Base-by-base conservation (phyloP, 2,329 filamentous ascomycete species). In the Xylariaceae sp. region DNA sequence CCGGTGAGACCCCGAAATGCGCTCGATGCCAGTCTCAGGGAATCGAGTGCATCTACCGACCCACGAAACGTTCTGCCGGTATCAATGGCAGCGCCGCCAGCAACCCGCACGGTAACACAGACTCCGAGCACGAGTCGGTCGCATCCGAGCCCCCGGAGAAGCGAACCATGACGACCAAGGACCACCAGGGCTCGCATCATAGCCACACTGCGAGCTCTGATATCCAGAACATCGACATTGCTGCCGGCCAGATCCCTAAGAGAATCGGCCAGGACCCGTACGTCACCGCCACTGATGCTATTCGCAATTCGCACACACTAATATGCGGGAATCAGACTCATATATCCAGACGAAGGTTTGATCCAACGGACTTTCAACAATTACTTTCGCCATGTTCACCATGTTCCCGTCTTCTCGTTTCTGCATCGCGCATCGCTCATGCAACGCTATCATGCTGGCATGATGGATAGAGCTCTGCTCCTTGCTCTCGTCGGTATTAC, bases 311-410 rank as follows among this genome's bases (percentile, higher is more conserved):
- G 13, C 47, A 60, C 55, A 59, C 60, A 63, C 66, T 70, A 66
- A 64, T 64, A 61, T 62, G 63, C 69, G 30, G 71, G 68, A 39
- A 68, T 13, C 74, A 81, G 66, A 77, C 78, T 62, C 73, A 74
- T 51, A 72, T 80, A 69, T 62, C 71, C 71, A 6, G 68, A 71
- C 63, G 80, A 83, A 65, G 72, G 76, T 18, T 68, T 84, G 30
- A 80, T 82, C 47, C 74, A 77, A 53, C 77, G 77, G 45, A 81
- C 80, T 4, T 82, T 84, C 63, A 80, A 81, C 65, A 78, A 79
- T 64, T 84, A 83, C 72, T 84, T 84, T 69, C 78, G 79, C 48
- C 79, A 84, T 66, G 76, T 84, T 47, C 81, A 84, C 70, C 82
- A 84, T 62, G 81, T 84, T 55, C 80, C 82, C 50, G 80, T 82